Percentiles rank a stretch among this genome's conserved stretches.
These are phyloP conservation scores for Saccharomycopsis capsularis DNA, from an alignment of 805 yeast genomes.

Conservation along the genomic window DNA sequence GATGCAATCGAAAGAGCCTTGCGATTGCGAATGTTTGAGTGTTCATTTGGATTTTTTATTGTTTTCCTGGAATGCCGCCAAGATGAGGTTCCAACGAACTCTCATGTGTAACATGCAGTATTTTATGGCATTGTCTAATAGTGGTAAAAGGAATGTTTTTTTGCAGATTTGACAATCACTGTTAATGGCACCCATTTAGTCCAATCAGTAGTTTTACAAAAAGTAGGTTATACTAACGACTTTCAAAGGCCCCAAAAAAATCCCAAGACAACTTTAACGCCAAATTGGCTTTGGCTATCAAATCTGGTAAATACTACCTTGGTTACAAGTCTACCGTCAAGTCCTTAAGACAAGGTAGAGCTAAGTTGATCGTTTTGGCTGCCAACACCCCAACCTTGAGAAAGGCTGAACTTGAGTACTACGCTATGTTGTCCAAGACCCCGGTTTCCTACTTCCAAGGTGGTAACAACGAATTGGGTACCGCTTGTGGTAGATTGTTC, in stretches of 20 bases:
- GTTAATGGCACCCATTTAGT: too few relatives aligned
- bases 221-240: neutral
- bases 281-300: conserved; percentile 95
- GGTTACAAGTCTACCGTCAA: conserved; percentile 99
- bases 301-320: conserved; percentile 99
- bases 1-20: too few relatives aligned
- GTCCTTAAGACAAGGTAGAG: conserved; percentile 98
- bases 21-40: too few relatives aligned
- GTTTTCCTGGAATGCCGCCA: too few relatives aligned
- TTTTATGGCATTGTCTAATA: too few relatives aligned
- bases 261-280: conserved; percentile 92
- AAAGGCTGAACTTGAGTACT: conserved; percentile 99
- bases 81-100: too few relatives aligned
- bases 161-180: too few relatives aligned
- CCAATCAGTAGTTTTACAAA: neutral
- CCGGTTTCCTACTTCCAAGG: conserved; percentile 97
- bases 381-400: conserved; percentile 99
- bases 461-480: conserved; percentile 99
- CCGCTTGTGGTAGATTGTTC: conserved; percentile 99
- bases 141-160: too few relatives aligned
- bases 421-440: conserved; percentile 99
- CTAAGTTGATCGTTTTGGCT: conserved; percentile 96
- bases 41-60: too few relatives aligned
- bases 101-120: too few relatives aligned
- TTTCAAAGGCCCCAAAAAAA: conserved; percentile 90